Conservation (phyloP, 805 yeast genomes). For the Zygosaccharomyces rouxii region DNA sequence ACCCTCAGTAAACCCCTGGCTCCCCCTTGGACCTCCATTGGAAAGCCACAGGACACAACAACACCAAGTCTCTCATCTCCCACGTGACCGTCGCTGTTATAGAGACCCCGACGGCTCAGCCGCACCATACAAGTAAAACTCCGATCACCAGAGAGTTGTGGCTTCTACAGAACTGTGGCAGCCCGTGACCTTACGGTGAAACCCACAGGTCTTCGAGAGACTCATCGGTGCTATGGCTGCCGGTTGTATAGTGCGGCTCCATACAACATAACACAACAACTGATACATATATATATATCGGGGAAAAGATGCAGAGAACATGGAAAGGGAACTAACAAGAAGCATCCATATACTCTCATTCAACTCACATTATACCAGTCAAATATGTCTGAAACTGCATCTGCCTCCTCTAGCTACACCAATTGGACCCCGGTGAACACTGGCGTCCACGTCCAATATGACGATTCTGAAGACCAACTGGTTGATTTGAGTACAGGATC, state of each 20-base stretch:
- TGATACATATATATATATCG: background rate
- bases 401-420: background rate
- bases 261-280: background rate
- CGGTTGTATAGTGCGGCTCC: background rate
- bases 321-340: background rate
- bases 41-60: background rate
- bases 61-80: no score
- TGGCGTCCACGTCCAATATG: constrained; percentile 6
- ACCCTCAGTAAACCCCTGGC: no score
- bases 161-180: constrained; percentile 1
- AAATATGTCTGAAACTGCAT: constrained; percentile 3
- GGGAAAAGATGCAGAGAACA: background rate
- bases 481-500: constrained; percentile 33
- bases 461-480: constrained; percentile 29
- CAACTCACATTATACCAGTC: background rate
- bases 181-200: background rate
- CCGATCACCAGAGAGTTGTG: background rate
- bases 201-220: background rate
- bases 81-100: background rate
- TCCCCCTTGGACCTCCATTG: background rate
- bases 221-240: constrained; percentile 3
- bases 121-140: background rate
- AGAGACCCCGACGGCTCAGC: background rate
- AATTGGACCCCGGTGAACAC: background rate
- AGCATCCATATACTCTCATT: background rate